Evolutionary conservation across 2,329 filamentous ascomycete genomes (phyloP).

Genomic region (Periconia macrospinosa): DNA sequence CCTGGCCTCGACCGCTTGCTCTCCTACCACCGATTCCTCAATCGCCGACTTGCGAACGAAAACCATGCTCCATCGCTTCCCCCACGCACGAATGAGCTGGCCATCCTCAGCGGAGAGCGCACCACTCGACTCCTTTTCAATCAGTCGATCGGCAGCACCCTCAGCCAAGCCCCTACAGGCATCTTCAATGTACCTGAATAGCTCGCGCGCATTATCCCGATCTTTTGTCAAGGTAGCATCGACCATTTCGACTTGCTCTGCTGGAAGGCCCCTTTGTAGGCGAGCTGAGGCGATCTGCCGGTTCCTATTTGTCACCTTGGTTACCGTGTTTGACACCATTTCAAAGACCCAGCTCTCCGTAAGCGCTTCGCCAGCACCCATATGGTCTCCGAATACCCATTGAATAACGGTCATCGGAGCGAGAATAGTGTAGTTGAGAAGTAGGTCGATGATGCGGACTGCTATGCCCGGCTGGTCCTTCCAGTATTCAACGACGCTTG

Average conservation of each 20-base stretch:
- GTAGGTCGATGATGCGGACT: conserved; percentile 90
- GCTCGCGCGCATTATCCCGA: conserved; percentile 70
- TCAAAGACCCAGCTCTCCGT: conserved; percentile 81
- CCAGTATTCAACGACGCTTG: conserved; percentile 92
- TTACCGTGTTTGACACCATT: conserved; percentile 83
- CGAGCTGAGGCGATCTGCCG: conserved; percentile 74
- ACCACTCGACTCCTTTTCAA: conserved; percentile 66
- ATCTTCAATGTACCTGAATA: conserved; percentile 83
- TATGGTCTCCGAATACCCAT: conserved; percentile 77
- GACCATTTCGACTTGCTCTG: conserved; percentile 61
- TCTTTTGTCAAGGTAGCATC: conserved; percentile 72
- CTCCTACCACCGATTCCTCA: conserved; percentile 72
- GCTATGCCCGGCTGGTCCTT: conserved; percentile 87
- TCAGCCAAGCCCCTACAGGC: conserved; percentile 71
- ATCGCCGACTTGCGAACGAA: conserved; percentile 82
- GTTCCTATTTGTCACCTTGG: conserved; percentile 85
- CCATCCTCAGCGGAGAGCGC: conserved; percentile 47
- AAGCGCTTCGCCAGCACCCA: conserved; percentile 67
- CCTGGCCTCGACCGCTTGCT: conserved; percentile 55
- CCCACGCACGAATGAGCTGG: conserved; percentile 75
- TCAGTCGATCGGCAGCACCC: conserved; percentile 73
- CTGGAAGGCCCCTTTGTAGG: conserved; percentile 58
- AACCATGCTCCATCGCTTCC: conserved; percentile 80
- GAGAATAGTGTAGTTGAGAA: conserved; percentile 95
- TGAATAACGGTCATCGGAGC: conserved; percentile 83